Conservation (phyloP, 169 alveolate species). For the Plasmodium coatneyi region DNA sequence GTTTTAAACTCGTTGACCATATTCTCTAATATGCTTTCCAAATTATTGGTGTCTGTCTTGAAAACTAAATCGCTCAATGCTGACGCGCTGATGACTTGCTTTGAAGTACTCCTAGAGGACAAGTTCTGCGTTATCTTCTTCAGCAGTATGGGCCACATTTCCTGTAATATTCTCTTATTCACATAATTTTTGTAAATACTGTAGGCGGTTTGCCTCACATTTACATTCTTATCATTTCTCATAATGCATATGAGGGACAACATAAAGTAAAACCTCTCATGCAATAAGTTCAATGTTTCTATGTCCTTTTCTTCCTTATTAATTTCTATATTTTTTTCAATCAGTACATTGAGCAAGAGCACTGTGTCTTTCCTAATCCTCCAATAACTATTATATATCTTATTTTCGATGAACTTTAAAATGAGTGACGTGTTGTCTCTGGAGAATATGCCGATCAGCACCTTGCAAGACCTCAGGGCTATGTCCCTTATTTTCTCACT, state of each 20-base stretch:
- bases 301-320: constrained; percentile 60
- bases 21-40: constrained; percentile 53
- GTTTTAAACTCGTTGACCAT: constrained; percentile 63
- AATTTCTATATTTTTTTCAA: constrained; percentile 73
- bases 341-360: constrained; percentile 38
- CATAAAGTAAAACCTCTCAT: constrained; percentile 73
- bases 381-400: constrained; percentile 67
- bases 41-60: constrained; percentile 40
- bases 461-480: constrained; percentile 64
- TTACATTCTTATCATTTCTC: constrained; percentile 69
- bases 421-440: constrained; percentile 65
- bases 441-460: constrained; percentile 40
- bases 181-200: constrained; percentile 58
- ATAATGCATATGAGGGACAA: constrained; percentile 67
- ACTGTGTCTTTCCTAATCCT: constrained; percentile 60
- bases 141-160: constrained; percentile 68
- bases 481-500: constrained; percentile 68
- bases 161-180: constrained; percentile 65
- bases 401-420: constrained; percentile 70
- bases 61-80: constrained; percentile 66
- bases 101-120: constrained; percentile 57
- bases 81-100: constrained; percentile 65
- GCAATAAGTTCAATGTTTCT: constrained; percentile 31
- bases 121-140: constrained; percentile 72
- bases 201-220: constrained; percentile 71